Conservation (phyloP, 331 rosid species). For the Arachis monticola region DNA sequence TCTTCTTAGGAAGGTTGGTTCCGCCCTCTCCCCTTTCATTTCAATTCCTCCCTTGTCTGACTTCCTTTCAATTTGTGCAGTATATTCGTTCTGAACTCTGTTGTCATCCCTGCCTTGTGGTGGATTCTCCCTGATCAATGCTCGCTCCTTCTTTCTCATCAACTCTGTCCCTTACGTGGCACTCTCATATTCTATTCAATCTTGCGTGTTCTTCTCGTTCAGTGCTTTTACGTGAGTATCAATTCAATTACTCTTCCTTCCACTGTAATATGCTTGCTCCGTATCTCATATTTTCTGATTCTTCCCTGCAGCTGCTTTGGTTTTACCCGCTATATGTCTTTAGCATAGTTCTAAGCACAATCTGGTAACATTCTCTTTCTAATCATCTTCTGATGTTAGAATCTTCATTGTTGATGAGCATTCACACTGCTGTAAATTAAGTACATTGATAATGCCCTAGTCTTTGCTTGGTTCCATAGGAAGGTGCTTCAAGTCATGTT, state of each 20-base stretch:
- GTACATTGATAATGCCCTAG: neutral
- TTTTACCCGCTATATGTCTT: slow-evolving; percentile 84
- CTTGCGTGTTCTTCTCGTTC: slow-evolving; percentile 68
- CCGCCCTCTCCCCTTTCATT: neutral
- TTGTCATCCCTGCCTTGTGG: slow-evolving; percentile 69
- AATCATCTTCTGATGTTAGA: neutral
- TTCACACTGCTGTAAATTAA: neutral
- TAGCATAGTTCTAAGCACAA: slow-evolving; percentile 78
- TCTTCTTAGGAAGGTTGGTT: slow-evolving; percentile 82
- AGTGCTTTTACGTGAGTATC: slow-evolving; percentile 82
- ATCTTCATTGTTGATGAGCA: no score
- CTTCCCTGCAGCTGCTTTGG: slow-evolving; percentile 74
- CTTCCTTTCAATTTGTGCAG: slow-evolving; percentile 53
- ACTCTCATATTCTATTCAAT: slow-evolving; percentile 65
- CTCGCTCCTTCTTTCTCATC: slow-evolving; percentile 53
- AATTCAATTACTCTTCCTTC: slow-evolving; percentile 1
- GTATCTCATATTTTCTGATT: neutral
- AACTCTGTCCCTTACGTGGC: slow-evolving; percentile 51
- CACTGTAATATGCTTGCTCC: no score
- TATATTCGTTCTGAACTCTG: slow-evolving; percentile 64
- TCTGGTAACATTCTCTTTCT: slow-evolving; percentile 64
- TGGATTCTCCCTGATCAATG: slow-evolving; percentile 84
- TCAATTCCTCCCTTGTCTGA: neutral
- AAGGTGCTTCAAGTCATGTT: slow-evolving; percentile 3
- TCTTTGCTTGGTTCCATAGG: neutral